Evolutionary conservation across 2,329 filamentous ascomycete genomes (phyloP), one percentile per base, ranked within the genome.

Genomic region (Ilyonectria robusta): DNA sequence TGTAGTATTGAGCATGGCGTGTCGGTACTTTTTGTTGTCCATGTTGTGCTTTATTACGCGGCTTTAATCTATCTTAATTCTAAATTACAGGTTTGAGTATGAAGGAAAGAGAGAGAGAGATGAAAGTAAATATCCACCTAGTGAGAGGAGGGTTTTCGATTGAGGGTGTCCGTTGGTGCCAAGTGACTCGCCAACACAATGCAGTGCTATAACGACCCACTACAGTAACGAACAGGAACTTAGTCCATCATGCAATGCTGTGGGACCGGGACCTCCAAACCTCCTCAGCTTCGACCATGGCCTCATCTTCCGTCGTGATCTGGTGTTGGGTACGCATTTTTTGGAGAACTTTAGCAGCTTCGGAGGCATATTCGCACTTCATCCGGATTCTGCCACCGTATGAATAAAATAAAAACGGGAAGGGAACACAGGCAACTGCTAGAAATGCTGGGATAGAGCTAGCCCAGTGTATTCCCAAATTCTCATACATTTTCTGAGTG

Each of bases 401-500:
- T 2, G 29, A 26, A 19, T 51, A 33, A 17, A 57, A 56, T 10
- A 62, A 15, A 21, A 62, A 57, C 6, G 60, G 60, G 33, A 55
- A 56, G 10, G 60, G 60, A 2, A 62, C 31, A 6, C 60, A 62
- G 13, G 51, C 60, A 37, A 62, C 33, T 11, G 53, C 51, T 17
- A 62, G n/a, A 13, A 62, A 57, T 3, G 60, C 60, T 6, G 60
- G 60, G 8, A 62, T 13, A 21, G 50, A 62, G 10, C 26, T 29
- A 2, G 60, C 60, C 60, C 53, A 62, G n/a, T 64, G 61, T 2
- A 37, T 47, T 8, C 61, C 61, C 6, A 64, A 33, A 13, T 46
- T 59, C 2, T 64, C 9, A 37, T 59, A 64, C 55, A 64, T 64
- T 2, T 68, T 42, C 9, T 77, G 80, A 2, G 90, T 91, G 77